Conservation (phyloP, 495 filamentous ascomycete genomes). For the Neurospora tetrasperma region DNA sequence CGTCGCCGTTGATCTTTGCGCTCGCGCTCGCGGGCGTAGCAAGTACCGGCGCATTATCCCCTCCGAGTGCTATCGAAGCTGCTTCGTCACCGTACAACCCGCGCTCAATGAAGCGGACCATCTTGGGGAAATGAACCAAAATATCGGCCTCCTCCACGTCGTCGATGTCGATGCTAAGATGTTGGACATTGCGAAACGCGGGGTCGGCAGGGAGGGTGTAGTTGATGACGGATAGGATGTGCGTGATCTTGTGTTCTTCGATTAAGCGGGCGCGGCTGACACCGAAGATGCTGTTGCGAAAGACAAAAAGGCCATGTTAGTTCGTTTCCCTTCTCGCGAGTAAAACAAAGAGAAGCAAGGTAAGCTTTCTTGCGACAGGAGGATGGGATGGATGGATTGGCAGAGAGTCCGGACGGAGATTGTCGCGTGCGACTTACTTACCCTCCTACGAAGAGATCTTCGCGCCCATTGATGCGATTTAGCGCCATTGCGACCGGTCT, state of each 20-base stretch:
- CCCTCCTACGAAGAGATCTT: conserved; percentile 78
- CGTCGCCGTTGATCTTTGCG: not conserved
- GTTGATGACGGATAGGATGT: conserved; percentile 73
- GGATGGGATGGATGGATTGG: conserved; percentile 5
- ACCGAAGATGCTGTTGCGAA: conserved; percentile 55
- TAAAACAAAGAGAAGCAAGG: not conserved
- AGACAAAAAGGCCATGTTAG: conserved; percentile 15
- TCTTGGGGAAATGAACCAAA: conserved; percentile 63
- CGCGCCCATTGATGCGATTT: conserved; percentile 51
- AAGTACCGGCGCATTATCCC: not conserved
- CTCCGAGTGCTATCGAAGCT: not conserved
- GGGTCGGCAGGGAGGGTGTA: conserved; percentile 26
- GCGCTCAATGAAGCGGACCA: conserved; percentile 71
- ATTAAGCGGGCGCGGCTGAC: conserved; percentile 59
- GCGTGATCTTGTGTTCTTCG: conserved; percentile 66
- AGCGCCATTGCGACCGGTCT: conserved; percentile 18
- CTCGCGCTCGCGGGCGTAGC: not conserved
- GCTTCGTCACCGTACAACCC: conserved; percentile 42
- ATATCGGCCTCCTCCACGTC: conserved; percentile 83
- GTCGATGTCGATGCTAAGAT: conserved; percentile 73
- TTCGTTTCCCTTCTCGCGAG: not conserved
- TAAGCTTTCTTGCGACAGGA: conserved; percentile 1
- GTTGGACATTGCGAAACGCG: conserved; percentile 45
- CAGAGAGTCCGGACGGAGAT: not conserved
- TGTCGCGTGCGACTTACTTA: conserved; percentile 40